phyloP scores from a whole-genome alignment of 1,139 yeast species.

The Hansenula lynferdii region DNA sequence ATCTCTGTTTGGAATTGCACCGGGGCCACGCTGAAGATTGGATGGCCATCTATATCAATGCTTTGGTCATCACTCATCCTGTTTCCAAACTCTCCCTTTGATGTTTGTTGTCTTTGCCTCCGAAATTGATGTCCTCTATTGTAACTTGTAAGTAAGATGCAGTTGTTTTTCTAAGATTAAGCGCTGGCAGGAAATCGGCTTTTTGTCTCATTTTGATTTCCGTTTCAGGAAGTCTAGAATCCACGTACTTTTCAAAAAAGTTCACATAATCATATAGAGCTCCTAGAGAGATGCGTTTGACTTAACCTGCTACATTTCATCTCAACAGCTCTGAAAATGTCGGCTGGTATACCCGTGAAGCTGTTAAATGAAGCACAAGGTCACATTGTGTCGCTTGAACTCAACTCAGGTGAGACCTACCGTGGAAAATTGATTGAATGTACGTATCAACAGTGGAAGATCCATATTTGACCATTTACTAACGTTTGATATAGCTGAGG shows the following conservation, averaged over 20 bases:
- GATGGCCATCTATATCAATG: constrained; percentile 7
- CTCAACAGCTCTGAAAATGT: constrained; percentile 6
- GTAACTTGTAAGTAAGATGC: not conserved
- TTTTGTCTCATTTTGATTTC: constrained; percentile 3
- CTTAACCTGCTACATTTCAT: too few relatives aligned
- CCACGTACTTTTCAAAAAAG: not conserved
- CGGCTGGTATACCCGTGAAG: constrained; percentile 77
- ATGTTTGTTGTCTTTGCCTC: not conserved
- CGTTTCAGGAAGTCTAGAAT: constrained; percentile 8
- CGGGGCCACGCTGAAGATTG: constrained; percentile 34
- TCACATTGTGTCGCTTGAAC: constrained; percentile 78
- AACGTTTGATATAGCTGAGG: constrained; percentile 33
- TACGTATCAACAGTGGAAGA: constrained; percentile 20
- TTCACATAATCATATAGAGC: not conserved
- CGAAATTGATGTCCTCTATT: not conserved
- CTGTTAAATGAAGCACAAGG: constrained; percentile 88
- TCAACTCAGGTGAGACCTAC: constrained; percentile 81
- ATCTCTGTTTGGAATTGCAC: constrained; percentile 54
- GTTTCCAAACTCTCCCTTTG: not conserved
- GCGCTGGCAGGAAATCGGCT: not conserved
- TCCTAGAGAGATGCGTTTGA: too few relatives aligned
- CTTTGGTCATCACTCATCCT: constrained; percentile 2
- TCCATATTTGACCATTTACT: too few relatives aligned
- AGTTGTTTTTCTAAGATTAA: not conserved
- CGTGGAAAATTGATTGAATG: constrained; percentile 81